Evolutionary conservation across 2,329 filamentous ascomycete species (phyloP).

Genomic region (Ophiocordyceps camponoti-saundersi): DNA sequence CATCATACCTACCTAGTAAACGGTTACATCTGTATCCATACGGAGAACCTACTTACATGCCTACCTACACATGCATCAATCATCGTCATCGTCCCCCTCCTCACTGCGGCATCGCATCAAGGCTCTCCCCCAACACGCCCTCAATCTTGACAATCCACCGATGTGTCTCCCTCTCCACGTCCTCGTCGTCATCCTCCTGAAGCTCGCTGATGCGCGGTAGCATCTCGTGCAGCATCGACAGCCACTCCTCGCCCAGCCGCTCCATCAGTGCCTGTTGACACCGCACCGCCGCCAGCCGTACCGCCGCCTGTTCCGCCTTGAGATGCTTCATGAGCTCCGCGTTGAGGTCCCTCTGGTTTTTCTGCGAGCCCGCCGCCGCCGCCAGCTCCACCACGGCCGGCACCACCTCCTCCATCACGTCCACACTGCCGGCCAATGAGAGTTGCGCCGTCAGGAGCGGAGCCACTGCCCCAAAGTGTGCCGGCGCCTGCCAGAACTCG

Average conservation of each 20-base stretch:
- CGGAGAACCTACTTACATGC: neutral
- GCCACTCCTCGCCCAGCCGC: slow-evolving; percentile 80
- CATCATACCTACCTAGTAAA: neutral
- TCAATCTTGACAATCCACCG: slow-evolving; percentile 87
- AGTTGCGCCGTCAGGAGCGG: slow-evolving; percentile 54
- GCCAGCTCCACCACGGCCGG: slow-evolving; percentile 69
- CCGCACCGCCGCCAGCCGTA: slow-evolving; percentile 67
- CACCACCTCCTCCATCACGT: slow-evolving; percentile 38
- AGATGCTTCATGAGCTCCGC: slow-evolving; percentile 59
- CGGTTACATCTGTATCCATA: too few species aligned
- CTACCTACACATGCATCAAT: neutral
- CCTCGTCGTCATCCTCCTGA: slow-evolving; percentile 91
- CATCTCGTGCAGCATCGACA: slow-evolving; percentile 84
- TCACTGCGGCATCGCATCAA: slow-evolving; percentile 81
- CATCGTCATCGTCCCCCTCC: neutral
- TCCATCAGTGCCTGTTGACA: slow-evolving; percentile 68
- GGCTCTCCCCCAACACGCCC: slow-evolving; percentile 70
- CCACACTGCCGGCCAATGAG: slow-evolving; percentile 24
- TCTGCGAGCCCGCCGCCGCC: slow-evolving; percentile 62
- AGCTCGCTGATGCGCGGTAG: slow-evolving; percentile 88
- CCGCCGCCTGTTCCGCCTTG: slow-evolving; percentile 51
- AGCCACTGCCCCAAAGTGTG: slow-evolving; percentile 63
- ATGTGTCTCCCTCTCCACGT: slow-evolving; percentile 76
- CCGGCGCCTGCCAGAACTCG: slow-evolving; percentile 87
- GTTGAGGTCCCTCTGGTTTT: slow-evolving; percentile 87